phyloP scores from a whole-genome alignment of 2,329 filamentous ascomycete genomes.

The Monilinia aucupariae region DNA sequence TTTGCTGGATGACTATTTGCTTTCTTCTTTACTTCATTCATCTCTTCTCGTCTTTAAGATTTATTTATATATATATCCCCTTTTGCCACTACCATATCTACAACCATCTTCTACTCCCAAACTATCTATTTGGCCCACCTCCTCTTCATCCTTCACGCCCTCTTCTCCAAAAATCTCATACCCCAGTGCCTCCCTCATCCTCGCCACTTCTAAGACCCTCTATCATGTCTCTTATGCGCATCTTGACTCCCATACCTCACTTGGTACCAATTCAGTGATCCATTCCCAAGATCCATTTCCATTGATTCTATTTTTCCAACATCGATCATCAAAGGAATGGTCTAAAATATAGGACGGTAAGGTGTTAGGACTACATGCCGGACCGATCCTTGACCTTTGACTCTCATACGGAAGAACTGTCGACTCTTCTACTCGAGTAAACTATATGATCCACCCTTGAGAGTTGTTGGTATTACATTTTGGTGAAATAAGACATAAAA shows the following conservation, averaged over 20 bases:
- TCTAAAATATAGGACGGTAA: neutral
- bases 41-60: neutral
- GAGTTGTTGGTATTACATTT: too few relatives aligned
- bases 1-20: neutral
- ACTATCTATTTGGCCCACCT: neutral
- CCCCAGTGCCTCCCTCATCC: neutral
- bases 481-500: too few relatives aligned
- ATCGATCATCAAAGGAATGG: neutral
- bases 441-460: too few relatives aligned
- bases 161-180: neutral
- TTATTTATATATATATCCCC: neutral
- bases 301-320: neutral
- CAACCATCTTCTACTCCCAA: too few relatives aligned
- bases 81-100: neutral
- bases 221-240: neutral
- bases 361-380: neutral
- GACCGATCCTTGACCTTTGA: neutral
- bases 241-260: neutral
- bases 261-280: neutral
- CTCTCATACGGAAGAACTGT: neutral
- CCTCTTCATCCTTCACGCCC: neutral
- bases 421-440: too few relatives aligned
- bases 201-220: neutral
- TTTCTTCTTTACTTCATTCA: neutral
- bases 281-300: too few relatives aligned